phyloP scores from a whole-genome alignment of 768 basidiomycete genomes.

The Suillus clintonianus region DNA sequence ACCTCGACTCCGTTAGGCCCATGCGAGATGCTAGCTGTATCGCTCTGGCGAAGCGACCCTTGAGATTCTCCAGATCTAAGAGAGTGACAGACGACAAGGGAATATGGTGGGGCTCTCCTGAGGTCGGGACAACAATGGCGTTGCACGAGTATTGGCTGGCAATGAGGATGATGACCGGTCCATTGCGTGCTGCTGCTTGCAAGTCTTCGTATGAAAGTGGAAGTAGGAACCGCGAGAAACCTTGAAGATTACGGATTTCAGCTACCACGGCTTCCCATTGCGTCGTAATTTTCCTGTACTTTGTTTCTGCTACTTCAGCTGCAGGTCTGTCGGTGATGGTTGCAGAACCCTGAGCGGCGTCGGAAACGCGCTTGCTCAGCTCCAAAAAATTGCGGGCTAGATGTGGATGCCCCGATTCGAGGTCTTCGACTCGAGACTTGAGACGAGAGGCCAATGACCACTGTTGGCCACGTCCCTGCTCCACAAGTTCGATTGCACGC shows the following conservation, averaged over 20 bases:
- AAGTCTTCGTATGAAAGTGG: background rate
- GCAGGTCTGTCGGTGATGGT: background rate
- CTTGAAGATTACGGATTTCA: too few relatives aligned
- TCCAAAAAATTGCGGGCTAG: background rate
- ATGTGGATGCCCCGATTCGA: background rate
- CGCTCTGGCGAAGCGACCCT: constrained; percentile 7
- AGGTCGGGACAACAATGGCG: background rate
- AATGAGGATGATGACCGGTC: background rate
- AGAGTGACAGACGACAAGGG: background rate
- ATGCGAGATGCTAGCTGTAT: background rate
- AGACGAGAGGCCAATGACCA: constrained; percentile 31
- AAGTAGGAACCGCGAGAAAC: too few relatives aligned
- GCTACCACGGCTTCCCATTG: background rate
- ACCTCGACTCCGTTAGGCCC: background rate
- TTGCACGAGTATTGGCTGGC: background rate
- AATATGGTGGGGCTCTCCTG: background rate
- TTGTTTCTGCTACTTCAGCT: background rate
- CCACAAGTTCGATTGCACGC: constrained; percentile 25
- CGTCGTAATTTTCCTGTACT: background rate
- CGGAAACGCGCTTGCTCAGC: background rate
- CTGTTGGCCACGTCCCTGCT: constrained; percentile 18
- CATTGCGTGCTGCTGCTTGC: background rate
- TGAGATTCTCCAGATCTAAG: background rate
- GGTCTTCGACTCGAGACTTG: constrained; percentile 23
- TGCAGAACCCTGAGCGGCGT: constrained; percentile 8